Evolutionary conservation across 139 green algal genomes (phyloP).

Genomic region (Tetratostichococcus sp.): DNA sequence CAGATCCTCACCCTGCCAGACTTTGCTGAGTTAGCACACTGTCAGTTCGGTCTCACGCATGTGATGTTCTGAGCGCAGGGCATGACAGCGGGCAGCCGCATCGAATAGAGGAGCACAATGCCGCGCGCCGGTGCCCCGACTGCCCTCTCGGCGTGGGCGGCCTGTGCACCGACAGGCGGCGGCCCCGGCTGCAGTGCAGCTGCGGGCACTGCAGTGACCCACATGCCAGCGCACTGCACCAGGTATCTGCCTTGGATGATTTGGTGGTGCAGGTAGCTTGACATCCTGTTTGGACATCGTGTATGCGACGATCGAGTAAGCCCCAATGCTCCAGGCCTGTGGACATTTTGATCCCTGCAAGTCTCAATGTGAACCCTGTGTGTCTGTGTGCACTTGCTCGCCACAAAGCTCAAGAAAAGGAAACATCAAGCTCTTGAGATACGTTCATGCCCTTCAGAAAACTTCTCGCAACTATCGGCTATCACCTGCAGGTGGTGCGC

Average conservation of each 20-base stretch:
- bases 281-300: too few relatives aligned
- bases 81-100: slow-evolving; percentile 23
- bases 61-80: not conserved
- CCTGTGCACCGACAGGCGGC: not conserved
- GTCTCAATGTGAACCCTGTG: too few relatives aligned
- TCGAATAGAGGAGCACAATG: slow-evolving; percentile 20
- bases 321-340: too few relatives aligned
- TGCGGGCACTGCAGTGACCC: not conserved
- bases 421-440: too few relatives aligned
- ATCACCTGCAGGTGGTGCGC: not conserved
- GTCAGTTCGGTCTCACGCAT: too few relatives aligned
- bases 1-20: too few relatives aligned
- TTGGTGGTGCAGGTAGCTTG: too few relatives aligned
- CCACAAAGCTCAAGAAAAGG: slow-evolving; percentile 19
- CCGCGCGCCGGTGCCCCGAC: slow-evolving; percentile 23
- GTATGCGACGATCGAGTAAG: too few relatives aligned
- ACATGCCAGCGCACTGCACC: not conserved
- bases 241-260: not conserved
- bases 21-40: too few relatives aligned
- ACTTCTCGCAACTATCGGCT: not conserved
- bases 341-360: too few relatives aligned
- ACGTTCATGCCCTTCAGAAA: too few relatives aligned
- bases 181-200: not conserved
- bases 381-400: too few relatives aligned
- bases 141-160: not conserved